Conservation (phyloP, 495 filamentous ascomycete species). For the Platismatia glauca region DNA sequence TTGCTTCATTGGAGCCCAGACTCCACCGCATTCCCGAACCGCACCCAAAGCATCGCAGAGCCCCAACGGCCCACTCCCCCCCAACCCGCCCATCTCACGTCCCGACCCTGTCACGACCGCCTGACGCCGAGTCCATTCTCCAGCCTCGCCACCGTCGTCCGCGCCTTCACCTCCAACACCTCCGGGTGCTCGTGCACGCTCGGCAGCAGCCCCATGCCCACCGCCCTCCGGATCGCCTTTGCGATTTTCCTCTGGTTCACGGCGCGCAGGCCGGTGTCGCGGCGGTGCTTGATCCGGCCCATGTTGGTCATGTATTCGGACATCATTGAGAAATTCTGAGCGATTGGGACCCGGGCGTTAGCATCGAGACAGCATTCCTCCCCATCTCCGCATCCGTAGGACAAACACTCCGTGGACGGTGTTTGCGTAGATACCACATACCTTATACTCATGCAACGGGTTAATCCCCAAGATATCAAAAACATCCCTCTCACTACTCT, state of each 20-base stretch:
- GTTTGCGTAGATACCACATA: too few relatives aligned
- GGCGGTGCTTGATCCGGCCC: conserved; percentile 72
- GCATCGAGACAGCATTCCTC: too few relatives aligned
- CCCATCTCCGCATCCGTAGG: too few relatives aligned
- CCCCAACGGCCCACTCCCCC: background rate
- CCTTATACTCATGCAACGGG: conserved; percentile 77
- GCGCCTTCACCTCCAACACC: conserved; percentile 47
- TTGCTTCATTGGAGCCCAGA: background rate
- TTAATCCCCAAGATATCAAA: conserved; percentile 76
- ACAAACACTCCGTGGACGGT: too few relatives aligned
- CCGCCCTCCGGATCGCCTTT: conserved; percentile 78
- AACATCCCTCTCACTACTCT: conserved; percentile 46
- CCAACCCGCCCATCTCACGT: background rate
- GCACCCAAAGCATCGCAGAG: background rate
- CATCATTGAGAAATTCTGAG: conserved; percentile 88
- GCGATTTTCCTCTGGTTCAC: conserved; percentile 89
- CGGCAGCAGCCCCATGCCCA: conserved; percentile 87
- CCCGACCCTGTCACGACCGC: background rate
- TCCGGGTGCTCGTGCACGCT: conserved; percentile 91
- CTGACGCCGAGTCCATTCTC: background rate
- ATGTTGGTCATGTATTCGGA: conserved; percentile 76
- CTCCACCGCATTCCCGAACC: background rate
- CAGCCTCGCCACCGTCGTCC: background rate
- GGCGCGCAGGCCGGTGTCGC: conserved; percentile 67
- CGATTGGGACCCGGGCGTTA: background rate